Conservation (phyloP, 2,329 filamentous ascomycete species). For the Moelleriella libera region DNA sequence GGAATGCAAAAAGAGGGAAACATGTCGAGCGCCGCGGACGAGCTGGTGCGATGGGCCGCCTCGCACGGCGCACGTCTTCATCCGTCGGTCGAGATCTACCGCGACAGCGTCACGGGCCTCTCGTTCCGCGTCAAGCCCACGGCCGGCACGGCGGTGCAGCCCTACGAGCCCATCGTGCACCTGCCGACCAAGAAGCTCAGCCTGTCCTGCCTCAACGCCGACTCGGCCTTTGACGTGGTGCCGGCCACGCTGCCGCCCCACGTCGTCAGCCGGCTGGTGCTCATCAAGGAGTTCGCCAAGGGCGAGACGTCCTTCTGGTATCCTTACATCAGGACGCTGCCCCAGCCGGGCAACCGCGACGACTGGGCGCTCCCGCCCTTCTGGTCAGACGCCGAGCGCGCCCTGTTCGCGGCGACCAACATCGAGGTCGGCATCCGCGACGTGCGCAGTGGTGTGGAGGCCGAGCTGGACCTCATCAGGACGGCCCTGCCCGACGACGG, state of each 20-base stretch:
- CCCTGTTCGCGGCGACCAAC: slow-evolving; percentile 40
- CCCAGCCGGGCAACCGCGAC: slow-evolving; percentile 35
- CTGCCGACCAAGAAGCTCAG: slow-evolving; percentile 34
- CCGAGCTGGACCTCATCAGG: slow-evolving; percentile 15
- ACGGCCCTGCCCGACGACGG: not conserved
- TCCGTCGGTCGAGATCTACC: slow-evolving; percentile 35
- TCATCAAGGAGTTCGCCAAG: slow-evolving; percentile 52
- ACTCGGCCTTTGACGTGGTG: slow-evolving; percentile 33
- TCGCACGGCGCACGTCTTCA: slow-evolving; percentile 33
- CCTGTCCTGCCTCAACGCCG: slow-evolving; percentile 44
- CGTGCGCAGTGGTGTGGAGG: slow-evolving; percentile 29
- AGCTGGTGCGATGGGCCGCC: slow-evolving; percentile 34
- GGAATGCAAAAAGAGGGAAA: no score
- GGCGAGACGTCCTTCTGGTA: slow-evolving; percentile 48
- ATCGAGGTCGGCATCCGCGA: slow-evolving; percentile 32
- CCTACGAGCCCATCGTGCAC: slow-evolving; percentile 31
- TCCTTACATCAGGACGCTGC: slow-evolving; percentile 52
- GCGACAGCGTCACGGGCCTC: slow-evolving; percentile 33
- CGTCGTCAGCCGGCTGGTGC: slow-evolving; percentile 51
- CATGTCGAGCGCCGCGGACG: not conserved
- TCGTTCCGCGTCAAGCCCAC: slow-evolving; percentile 36
- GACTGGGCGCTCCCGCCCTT: slow-evolving; percentile 45
- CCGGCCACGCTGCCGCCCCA: slow-evolving; percentile 37
- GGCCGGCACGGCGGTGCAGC: slow-evolving; percentile 11
- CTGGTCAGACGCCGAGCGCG: slow-evolving; percentile 47